Evolutionary conservation across 2,329 filamentous ascomycete species (phyloP).

Genomic region (Aspergillus sp.): DNA sequence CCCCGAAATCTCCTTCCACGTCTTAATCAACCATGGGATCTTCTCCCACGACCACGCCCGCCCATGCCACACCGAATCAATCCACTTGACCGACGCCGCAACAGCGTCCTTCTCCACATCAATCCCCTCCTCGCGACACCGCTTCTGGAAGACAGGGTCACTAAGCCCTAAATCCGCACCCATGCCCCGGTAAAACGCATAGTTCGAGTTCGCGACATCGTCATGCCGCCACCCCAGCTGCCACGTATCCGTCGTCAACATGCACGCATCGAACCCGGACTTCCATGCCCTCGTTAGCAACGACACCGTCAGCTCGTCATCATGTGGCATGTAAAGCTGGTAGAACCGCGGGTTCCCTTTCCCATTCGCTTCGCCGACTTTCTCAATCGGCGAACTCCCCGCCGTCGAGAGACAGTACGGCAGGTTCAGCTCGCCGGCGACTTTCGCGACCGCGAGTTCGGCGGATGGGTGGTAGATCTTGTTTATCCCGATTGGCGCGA

Average conservation of each 20-base stretch:
- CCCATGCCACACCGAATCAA: constrained; percentile 66
- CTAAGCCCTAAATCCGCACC: constrained; percentile 58
- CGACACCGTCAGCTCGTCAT: constrained; percentile 59
- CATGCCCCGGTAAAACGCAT: constrained; percentile 62
- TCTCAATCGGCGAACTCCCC: constrained; percentile 57
- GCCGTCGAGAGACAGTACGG: constrained; percentile 46
- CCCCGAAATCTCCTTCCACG: constrained; percentile 51
- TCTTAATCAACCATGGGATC: constrained; percentile 62
- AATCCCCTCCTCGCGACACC: constrained; percentile 53
- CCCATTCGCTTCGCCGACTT: constrained; percentile 58
- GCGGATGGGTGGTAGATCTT: constrained; percentile 62
- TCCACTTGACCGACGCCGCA: constrained; percentile 61
- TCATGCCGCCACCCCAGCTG: constrained; percentile 61
- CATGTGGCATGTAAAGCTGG: constrained; percentile 65
- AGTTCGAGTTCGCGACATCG: constrained; percentile 53
- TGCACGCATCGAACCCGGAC: constrained; percentile 46
- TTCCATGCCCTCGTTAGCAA: constrained; percentile 57
- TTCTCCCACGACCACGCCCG: constrained; percentile 66
- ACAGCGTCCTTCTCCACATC: constrained; percentile 54
- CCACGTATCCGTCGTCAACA: constrained; percentile 65
- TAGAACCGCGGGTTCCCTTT: constrained; percentile 54
- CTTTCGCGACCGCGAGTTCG: constrained; percentile 60
- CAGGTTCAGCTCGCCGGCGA: constrained; percentile 59
- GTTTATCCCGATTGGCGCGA: constrained; percentile 66
- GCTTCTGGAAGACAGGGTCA: constrained; percentile 60